Evolutionary conservation across 2,329 filamentous ascomycete genomes (phyloP).

Genomic region (Aspergillus tanneri): DNA sequence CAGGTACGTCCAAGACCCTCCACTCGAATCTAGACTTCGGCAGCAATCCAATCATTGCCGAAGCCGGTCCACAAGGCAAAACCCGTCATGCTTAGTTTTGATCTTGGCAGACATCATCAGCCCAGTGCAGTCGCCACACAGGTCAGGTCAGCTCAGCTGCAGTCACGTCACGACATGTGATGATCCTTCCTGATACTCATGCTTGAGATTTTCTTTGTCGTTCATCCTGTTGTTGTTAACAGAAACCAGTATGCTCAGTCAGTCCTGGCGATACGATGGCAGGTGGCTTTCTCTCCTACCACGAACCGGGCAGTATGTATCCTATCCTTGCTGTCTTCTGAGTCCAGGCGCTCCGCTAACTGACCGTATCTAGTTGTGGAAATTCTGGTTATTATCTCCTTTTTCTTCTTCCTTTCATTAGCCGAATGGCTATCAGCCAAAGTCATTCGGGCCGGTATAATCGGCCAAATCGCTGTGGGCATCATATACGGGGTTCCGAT

Average conservation of each 20-base stretch:
- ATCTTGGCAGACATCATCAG: neutral
- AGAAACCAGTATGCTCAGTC: no score
- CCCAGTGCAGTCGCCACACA: no score
- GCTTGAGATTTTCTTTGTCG: neutral
- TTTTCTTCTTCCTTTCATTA: constrained; percentile 47
- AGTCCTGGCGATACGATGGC: constrained; percentile 7
- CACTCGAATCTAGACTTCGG: no score
- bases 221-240: no score
- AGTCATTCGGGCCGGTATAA: constrained; percentile 46
- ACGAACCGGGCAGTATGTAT: constrained; percentile 40
- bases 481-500: constrained; percentile 49
- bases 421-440: constrained; percentile 45
- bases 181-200: neutral
- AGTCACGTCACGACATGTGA: neutral
- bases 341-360: neutral
- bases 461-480: constrained; percentile 50
- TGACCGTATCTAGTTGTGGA: constrained; percentile 32
- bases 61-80: no score
- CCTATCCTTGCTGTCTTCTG: neutral
- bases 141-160: no score
- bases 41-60: no score
- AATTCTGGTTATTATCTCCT: constrained; percentile 46
- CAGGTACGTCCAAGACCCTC: no score
- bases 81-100: no score
- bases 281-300: constrained; percentile 39